Conservation (phyloP, 2,329 filamentous ascomycete species). For the Amauroascus verrucosus region DNA sequence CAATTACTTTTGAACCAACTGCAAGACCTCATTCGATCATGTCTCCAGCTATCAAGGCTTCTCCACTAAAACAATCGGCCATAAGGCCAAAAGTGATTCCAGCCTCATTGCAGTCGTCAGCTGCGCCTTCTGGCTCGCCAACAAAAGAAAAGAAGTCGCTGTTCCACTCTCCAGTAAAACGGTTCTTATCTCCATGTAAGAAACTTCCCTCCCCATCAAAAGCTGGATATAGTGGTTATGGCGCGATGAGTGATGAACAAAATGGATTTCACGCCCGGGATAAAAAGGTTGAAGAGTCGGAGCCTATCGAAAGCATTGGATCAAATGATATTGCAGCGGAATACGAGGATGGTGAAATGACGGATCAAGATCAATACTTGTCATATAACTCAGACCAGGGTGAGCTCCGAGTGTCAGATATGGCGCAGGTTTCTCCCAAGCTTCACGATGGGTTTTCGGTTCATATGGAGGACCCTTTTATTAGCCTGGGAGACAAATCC, state of each 20-base stretch:
- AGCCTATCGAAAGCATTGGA: not conserved
- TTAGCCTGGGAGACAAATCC: slow-evolving; percentile 14
- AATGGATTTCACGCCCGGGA: not conserved
- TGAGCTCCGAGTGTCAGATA: slow-evolving; percentile 9
- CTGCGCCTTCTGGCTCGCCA: slow-evolving; percentile 27
- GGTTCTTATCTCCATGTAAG: slow-evolving; percentile 33
- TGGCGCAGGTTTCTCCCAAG: not conserved
- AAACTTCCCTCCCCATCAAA: slow-evolving; percentile 1
- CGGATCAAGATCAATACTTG: not conserved
- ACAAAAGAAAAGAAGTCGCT: slow-evolving; percentile 29
- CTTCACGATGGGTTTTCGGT: not conserved
- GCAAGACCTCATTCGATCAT: slow-evolving; percentile 16
- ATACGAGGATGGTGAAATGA: not conserved
- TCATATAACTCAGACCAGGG: not conserved
- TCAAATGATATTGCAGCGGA: not conserved
- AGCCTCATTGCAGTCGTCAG: slow-evolving; percentile 28
- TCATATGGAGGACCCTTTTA: slow-evolving; percentile 13
- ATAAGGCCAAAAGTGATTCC: slow-evolving; percentile 32
- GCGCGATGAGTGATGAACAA: not conserved
- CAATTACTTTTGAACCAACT: slow-evolving; percentile 20
- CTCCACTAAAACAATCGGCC: slow-evolving; percentile 37
- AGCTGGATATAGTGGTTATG: not conserved
- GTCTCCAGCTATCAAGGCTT: slow-evolving; percentile 17
- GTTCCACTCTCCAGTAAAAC: slow-evolving; percentile 38
- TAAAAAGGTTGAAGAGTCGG: not conserved